Evolutionary conservation across 306 rosid species (phyloP), one percentile per base, ranked within the genome.

Genomic region (Inga laurina): DNA sequence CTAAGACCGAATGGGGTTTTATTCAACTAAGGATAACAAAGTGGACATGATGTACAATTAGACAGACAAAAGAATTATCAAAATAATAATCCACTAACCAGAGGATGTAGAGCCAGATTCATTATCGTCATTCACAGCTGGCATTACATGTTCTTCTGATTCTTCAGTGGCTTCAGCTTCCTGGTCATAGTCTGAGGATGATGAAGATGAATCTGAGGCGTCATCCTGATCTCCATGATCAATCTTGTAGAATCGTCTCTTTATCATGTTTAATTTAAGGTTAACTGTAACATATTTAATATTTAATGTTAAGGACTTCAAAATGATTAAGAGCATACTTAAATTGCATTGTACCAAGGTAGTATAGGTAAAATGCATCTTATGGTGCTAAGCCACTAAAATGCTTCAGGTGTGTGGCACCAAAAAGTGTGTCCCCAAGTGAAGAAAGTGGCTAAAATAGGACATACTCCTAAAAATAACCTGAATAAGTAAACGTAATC

Each of bases 191-290:
- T 85, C 92, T 2, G 96, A 89, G 49, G 89, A 88, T 5, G 96
- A 90, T 12, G 94, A 88, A 12, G 98, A 91, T 5, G 88, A 61
- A 84, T 89, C 92, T 0, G 95, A 86, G 71, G 87, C 92, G 43
- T 95, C 92, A 14, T 51, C 76, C 10, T 77, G 78, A 67, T 88
- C 93, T 43, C 87, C 95, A 46, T 90, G 95, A 43, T 95, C 98
- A 56, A 90, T 19, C 88, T 86, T 88, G 79, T 73, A 95, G 91
- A 91, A 95, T 49, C 90, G 85, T 88, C 97, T 90, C 90, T 95
- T 95, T 81, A 95, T 92, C 98, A 95, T 95, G 83, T 78, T 6
- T 22, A 65, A 19, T 45, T 37, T 4, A 71, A 70, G 34, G 18
- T 30, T 19, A 80, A 82, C 83, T 80, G 41, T 9, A 71, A 82